Base-by-base conservation (phyloP, 768 basidiomycete species). In the Strobilomyces dryophilus region DNA sequence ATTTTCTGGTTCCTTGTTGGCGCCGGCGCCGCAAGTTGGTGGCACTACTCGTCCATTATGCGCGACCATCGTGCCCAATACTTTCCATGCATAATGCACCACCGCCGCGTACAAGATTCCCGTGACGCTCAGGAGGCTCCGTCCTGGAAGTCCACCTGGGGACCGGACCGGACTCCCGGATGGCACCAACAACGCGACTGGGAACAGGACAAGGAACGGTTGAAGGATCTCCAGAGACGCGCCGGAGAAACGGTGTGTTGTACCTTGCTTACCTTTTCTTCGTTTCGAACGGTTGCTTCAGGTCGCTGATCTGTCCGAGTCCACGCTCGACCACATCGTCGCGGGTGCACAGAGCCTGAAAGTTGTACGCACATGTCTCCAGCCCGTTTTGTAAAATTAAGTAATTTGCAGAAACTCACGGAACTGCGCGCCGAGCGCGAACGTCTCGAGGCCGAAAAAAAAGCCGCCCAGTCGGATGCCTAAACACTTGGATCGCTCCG, bases 1-100 rank as follows among this genome's bases (percentile, higher is more conserved):
- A 39, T 86, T 49, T 29, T 88, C 64, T 89, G 87, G 87, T 86
- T 89, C 74, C 9, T 76, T 59, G 18, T 87, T 57, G 87, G 87
- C 54, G 84, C 81, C 7, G 71, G 69, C 3, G 60, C 56, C 26
- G 71, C 72, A 0, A 63, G 66, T 21, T 71, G 67, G 56, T 78
- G 69, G 67, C 49, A 67, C 69, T 47, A 75, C 74, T 37, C 70
- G 69, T n/a, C 66, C 66, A 41, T 74, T 66, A 75, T 74, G 64
- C 74, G 73, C 57, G 75, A 76, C 36, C 73, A 76, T 44, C 62
- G 64, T 36, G 67, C 63, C 15, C 71, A 72, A 21, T 60, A 62
- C 56, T 63, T 63, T 21, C 66, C 62, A 44, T 67, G 65, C 47
- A 57, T 68, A 48, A 62, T 60, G 58, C 64, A 68, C 35, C 56